phyloP scores from a whole-genome alignment of 2,329 filamentous ascomycete species.

The Orbilia ellipsospora region DNA sequence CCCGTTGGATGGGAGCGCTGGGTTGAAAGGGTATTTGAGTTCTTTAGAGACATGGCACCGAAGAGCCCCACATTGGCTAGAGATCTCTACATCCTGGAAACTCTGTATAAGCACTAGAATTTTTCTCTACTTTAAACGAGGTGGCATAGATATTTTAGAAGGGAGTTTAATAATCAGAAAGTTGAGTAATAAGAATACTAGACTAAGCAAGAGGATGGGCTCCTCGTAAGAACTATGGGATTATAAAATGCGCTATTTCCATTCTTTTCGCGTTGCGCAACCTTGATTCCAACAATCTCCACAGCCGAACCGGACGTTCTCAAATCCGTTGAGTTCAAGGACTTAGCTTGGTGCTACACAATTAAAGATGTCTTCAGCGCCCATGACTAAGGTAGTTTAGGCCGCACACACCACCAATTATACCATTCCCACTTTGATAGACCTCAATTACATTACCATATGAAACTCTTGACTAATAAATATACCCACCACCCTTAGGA shows the following conservation, averaged over 20 bases:
- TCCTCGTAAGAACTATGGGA: background rate
- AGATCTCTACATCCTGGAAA: constrained; percentile 45
- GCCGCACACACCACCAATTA: too few species aligned
- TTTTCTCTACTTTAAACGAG: too few species aligned
- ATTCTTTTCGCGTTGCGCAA: constrained; percentile 1
- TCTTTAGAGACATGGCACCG: constrained; percentile 42
- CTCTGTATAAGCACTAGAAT: constrained; percentile 21
- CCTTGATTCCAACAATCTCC: constrained; percentile 1
- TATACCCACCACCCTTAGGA: background rate
- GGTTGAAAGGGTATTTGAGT: constrained; percentile 44
- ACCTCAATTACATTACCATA: background rate
- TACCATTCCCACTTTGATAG: too few species aligned
- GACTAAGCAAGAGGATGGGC: background rate
- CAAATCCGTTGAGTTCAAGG: background rate
- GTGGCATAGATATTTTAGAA: too few species aligned
- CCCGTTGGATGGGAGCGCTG: constrained; percentile 45
- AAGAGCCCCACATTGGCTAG: constrained; percentile 43
- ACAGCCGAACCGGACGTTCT: constrained; percentile 5
- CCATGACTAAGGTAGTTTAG: too few species aligned
- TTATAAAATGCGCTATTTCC: background rate
- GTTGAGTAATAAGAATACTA: constrained; percentile 6
- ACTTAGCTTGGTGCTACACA: background rate
- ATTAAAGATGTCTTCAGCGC: constrained; percentile 4
- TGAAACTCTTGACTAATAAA: background rate
- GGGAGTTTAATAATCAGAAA: too few species aligned